Conservation (phyloP, 1,284 basidiomycete species). For the Trametes versicolor region DNA sequence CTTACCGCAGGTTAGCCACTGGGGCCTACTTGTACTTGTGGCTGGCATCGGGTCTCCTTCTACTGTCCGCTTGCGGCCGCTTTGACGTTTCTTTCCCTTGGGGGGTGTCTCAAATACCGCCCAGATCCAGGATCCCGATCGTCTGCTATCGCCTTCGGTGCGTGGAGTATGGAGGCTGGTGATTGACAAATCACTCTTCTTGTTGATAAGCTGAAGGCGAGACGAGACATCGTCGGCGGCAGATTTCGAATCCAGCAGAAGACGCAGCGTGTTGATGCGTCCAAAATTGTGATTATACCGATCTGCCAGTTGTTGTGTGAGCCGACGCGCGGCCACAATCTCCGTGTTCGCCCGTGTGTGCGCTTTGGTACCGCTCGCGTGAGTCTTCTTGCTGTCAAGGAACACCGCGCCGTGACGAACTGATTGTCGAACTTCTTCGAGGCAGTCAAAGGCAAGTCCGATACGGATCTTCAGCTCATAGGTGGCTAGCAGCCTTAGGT, state of each 20-base stretch:
- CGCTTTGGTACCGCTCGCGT: neutral
- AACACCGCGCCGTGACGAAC: neutral
- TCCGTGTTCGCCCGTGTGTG: neutral
- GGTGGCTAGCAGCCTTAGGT: neutral
- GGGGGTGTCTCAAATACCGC: neutral
- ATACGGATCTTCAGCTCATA: neutral
- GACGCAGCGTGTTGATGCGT: neutral
- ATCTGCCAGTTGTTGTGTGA: neutral
- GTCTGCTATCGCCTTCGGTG: neutral
- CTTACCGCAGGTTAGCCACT: neutral
- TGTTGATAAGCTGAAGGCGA: neutral
- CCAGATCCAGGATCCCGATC: neutral
- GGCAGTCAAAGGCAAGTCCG: neutral
- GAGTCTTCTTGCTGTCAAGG: neutral
- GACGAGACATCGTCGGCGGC: neutral
- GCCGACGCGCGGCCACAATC: neutral
- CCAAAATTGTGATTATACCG: neutral
- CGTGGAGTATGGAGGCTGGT: neutral
- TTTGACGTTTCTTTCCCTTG: neutral
- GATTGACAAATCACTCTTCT: neutral
- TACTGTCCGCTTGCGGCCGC: neutral
- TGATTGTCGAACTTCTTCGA: neutral
- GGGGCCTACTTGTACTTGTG: neutral
- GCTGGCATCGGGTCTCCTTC: neutral
- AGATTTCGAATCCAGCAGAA: neutral